phyloP scores from a whole-genome alignment of 441 rosid genomes.

The Corymbia calophylla region DNA sequence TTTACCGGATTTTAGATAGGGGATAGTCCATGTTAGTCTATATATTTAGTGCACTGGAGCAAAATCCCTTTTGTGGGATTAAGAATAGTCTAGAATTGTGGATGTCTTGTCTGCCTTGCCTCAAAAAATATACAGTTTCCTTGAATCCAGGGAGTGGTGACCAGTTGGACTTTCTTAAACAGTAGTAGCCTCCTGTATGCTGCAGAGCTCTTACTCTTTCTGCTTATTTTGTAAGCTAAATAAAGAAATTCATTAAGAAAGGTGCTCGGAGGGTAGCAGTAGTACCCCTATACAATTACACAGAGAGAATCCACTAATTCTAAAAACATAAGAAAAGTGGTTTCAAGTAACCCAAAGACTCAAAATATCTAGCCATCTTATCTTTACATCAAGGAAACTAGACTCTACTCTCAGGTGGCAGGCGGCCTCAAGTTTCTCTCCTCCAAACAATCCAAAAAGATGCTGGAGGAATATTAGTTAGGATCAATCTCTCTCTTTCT shows the following conservation, averaged over 20 bases:
- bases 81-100: background rate
- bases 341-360: background rate
- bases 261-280: background rate
- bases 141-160: background rate
- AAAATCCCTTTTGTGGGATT: background rate
- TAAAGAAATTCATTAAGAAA: background rate
- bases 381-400: background rate
- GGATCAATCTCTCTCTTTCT: background rate
- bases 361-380: background rate
- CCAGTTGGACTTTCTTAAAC: background rate
- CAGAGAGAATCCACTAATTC: background rate
- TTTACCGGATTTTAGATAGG: background rate
- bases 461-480: background rate
- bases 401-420: background rate
- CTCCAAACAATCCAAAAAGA: background rate
- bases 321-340: background rate
- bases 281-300: background rate
- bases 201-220: background rate
- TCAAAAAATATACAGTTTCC: background rate
- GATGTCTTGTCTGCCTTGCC: background rate
- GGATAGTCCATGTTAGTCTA: background rate
- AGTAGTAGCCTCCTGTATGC: background rate
- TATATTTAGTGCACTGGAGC: background rate
- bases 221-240: background rate
- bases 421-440: background rate